Evolutionary conservation across 169 alveolate species (phyloP).

Genomic region (Cryptosporidium tyzzeri): DNA sequence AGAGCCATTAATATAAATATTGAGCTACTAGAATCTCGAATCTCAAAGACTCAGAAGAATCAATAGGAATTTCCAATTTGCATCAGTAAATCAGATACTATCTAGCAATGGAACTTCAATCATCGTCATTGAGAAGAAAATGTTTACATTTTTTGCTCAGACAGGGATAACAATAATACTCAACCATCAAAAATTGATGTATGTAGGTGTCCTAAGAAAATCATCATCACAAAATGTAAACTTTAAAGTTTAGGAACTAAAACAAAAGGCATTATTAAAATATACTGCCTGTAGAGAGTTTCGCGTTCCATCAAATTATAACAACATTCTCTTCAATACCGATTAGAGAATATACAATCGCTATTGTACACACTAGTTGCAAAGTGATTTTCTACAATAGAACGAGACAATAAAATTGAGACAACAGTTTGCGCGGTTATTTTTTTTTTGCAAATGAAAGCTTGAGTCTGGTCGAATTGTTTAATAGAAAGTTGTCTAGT

Average conservation of each 20-base stretch:
- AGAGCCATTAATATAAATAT: conserved; percentile 11
- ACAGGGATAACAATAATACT: conserved; percentile 74
- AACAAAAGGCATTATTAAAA: neutral
- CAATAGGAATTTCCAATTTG: neutral
- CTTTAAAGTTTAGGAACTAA: conserved; percentile 30
- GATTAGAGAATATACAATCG: conserved; percentile 1
- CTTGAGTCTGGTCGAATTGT: conserved; percentile 20
- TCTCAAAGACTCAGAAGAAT: conserved; percentile 36
- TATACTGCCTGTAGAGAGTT: neutral
- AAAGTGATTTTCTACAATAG: neutral
- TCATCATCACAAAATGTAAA: conserved; percentile 59
- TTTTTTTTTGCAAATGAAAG: conserved; percentile 56
- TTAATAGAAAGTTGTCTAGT: neutral
- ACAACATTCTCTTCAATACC: conserved; percentile 57
- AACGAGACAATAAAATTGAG: conserved; percentile 6
- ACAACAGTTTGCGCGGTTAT: neutral
- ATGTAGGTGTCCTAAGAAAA: conserved; percentile 75
- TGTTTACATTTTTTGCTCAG: conserved; percentile 48
- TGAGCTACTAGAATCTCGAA: neutral
- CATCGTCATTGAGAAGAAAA: conserved; percentile 32
- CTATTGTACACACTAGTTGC: conserved; percentile 76
- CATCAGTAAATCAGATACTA: conserved; percentile 65
- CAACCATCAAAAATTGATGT: conserved; percentile 72
- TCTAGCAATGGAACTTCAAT: conserved; percentile 57
- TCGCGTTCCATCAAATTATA: conserved; percentile 16